Evolutionary conservation across 2,329 filamentous ascomycete genomes (phyloP).

Genomic region (Monascus ruber): DNA sequence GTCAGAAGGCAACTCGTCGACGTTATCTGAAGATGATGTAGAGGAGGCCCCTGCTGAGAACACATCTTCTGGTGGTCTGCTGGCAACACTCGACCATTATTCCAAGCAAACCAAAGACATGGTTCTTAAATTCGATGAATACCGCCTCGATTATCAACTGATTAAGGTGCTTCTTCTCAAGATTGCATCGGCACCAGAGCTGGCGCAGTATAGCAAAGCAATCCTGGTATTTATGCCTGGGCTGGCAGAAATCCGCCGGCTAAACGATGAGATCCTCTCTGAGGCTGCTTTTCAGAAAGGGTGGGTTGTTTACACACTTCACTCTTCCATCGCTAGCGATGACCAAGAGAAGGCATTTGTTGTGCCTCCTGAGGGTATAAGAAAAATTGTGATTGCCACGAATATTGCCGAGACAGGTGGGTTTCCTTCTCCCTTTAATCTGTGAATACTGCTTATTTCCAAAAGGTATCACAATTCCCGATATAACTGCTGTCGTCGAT

Average conservation of each 20-base stretch:
- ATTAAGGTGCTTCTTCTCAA: slow-evolving; percentile 66
- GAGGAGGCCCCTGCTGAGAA: slow-evolving; percentile 35
- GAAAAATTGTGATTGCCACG: slow-evolving; percentile 92
- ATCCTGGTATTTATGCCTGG: slow-evolving; percentile 92
- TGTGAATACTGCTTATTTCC: slow-evolving; percentile 2
- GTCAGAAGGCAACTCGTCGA: slow-evolving; percentile 44
- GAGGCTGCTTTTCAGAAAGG: slow-evolving; percentile 62
- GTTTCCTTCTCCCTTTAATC: background rate
- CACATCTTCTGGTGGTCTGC: slow-evolving; percentile 45
- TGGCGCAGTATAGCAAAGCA: slow-evolving; percentile 68
- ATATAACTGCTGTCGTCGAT: slow-evolving; percentile 94
- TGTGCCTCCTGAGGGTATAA: slow-evolving; percentile 64
- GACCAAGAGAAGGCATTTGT: slow-evolving; percentile 92
- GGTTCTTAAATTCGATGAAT: slow-evolving; percentile 72
- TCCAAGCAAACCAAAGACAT: slow-evolving; percentile 64
- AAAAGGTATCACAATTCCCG: slow-evolving; percentile 74
- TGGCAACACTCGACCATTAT: slow-evolving; percentile 59
- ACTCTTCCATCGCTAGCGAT: slow-evolving; percentile 90
- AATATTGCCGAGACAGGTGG: slow-evolving; percentile 92
- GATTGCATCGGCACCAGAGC: slow-evolving; percentile 58
- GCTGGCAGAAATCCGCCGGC: slow-evolving; percentile 77
- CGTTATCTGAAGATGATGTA: slow-evolving; percentile 34
- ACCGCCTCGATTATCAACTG: slow-evolving; percentile 79
- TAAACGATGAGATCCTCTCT: slow-evolving; percentile 75
- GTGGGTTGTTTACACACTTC: slow-evolving; percentile 82